Evolutionary conservation across 148 eudicot genomes (phyloP).

Genomic region (Arbutus unedo): DNA sequence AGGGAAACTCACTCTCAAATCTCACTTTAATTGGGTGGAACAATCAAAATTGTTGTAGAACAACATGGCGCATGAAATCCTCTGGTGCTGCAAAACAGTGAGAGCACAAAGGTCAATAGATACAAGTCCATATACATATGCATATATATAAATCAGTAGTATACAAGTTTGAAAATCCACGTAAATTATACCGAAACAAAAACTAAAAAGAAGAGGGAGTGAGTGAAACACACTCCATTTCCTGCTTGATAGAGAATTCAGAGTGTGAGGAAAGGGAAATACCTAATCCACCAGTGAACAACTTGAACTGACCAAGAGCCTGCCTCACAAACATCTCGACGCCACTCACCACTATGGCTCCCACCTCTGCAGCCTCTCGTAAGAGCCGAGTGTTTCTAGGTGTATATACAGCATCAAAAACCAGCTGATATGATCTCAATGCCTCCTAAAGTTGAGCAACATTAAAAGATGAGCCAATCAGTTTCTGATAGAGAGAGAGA

Average conservation of each 20-base stretch:
- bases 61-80: constrained; percentile 42
- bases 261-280: constrained; percentile 18
- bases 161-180: not conserved
- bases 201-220: not conserved
- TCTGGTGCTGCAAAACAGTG: constrained; percentile 37
- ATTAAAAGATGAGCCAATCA: not conserved
- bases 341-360: constrained; percentile 44
- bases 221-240: not conserved
- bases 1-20: not conserved
- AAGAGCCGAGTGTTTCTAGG: constrained; percentile 48
- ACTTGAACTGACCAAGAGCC: constrained; percentile 44
- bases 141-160: not conserved
- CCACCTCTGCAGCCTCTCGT: constrained; percentile 44
- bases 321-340: constrained; percentile 55
- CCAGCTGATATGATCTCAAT: constrained; percentile 38
- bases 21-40: not conserved
- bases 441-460: constrained; percentile 24
- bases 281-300: constrained; percentile 55
- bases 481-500: not conserved
- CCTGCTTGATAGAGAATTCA: not conserved
- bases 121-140: too few relatives aligned
- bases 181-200: not conserved
- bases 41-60: constrained; percentile 35
- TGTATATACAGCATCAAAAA: constrained; percentile 51
- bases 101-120: not conserved